Base-by-base conservation (phyloP, 768 basidiomycete genomes). In the Boletus eberwhitei region DNA sequence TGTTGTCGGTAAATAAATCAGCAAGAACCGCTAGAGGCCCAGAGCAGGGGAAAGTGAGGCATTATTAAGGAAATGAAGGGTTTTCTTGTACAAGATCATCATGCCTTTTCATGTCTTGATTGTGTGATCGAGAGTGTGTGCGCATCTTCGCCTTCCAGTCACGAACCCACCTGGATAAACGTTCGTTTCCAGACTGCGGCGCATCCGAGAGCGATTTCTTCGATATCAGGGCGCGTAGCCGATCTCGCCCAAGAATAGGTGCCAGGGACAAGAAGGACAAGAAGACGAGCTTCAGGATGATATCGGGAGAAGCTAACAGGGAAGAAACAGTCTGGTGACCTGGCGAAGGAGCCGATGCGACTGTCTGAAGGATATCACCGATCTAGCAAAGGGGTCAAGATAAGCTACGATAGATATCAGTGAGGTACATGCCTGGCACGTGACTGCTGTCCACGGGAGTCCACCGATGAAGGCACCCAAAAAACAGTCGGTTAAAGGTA, bases 391-490 rank as follows among this genome's bases (percentile, higher is more conserved):
- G 50, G 54, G 41, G 35, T 69, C 58, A 58, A 59, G 57, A 53
- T 31, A 45, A 53, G 50, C 40, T 22, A 19, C 38, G 32, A 53
- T 55, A 50, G 49, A 67, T 59, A 62, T 50, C 49, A 60, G 17
- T 14, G n/a, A 14, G 8, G 45, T 41, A 71, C 79, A 58, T 61
- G 88, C 88, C 78, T 91, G 89, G 68, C 91, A 93, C 59, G 92
- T 93, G 52, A 94, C 92, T 29, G 91, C 90, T 48, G 92, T 93
- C 91, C 91, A 93, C 0, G 91, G 91, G 42, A 93, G 69, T 50
- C 83, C 81, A 2, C 91, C 91, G 52, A 93, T 90, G 74, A 93
- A 92, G 7, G 86, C 79, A 36, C 90, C 91, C 47, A 93, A 74
- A 65, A 86, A 76, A 64, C 90, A 93, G 68, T 93, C 88, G 53